phyloP scores from a whole-genome alignment of 116 monocot species.

The Posidonia oceanica region DNA sequence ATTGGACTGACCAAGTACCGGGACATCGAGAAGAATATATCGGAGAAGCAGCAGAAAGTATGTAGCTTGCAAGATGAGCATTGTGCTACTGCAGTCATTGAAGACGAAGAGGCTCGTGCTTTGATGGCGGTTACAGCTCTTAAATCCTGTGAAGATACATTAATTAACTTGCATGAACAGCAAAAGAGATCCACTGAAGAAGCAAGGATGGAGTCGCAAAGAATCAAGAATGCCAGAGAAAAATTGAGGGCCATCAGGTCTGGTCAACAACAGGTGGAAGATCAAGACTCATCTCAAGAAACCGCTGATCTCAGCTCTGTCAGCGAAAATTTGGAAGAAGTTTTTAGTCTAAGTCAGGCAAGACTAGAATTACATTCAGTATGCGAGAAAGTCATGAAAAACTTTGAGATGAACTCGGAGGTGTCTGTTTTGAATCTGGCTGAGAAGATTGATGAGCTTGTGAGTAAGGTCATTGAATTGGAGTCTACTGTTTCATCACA shows the following conservation, averaged over 20 bases:
- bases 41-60: slow-evolving; percentile 62
- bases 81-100: slow-evolving; percentile 32
- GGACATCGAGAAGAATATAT: slow-evolving; percentile 59
- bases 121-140: slow-evolving; percentile 72
- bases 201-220: slow-evolving; percentile 29
- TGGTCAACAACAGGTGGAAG: slow-evolving; percentile 6
- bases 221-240: slow-evolving; percentile 40
- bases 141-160: slow-evolving; percentile 60
- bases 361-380: slow-evolving; percentile 29
- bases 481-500: slow-evolving; percentile 61
- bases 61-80: slow-evolving; percentile 46
- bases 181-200: slow-evolving; percentile 43
- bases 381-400: slow-evolving; percentile 37
- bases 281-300: slow-evolving; percentile 6
- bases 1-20: slow-evolving; percentile 51
- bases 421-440: slow-evolving; percentile 50
- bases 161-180: slow-evolving; percentile 43
- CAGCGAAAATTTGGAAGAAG: neutral
- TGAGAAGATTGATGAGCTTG: slow-evolving; percentile 68
- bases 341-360: slow-evolving; percentile 14
- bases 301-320: neutral
- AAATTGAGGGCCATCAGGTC: slow-evolving; percentile 36
- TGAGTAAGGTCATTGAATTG: slow-evolving; percentile 42
- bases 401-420: slow-evolving; percentile 38
- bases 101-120: slow-evolving; percentile 84